phyloP scores from a whole-genome alignment of 306 rosid species.

The Lathyrus sativus region DNA sequence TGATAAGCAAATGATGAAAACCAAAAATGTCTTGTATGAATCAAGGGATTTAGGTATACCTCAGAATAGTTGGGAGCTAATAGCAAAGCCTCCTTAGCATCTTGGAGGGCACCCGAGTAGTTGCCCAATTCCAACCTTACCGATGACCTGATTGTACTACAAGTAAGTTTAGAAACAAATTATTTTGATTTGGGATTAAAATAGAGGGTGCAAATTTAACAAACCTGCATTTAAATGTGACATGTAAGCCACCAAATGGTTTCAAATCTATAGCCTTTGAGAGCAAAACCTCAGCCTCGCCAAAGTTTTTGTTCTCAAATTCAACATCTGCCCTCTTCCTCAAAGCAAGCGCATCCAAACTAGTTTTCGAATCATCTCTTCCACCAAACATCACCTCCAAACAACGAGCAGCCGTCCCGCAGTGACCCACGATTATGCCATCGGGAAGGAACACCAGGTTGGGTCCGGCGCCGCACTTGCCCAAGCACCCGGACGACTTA shows the following conservation, averaged over 20 bases:
- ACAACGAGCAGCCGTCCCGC: conserved; percentile 69
- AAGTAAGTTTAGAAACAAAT: no score
- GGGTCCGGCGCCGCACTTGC: conserved; percentile 83
- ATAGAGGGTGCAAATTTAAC: not conserved
- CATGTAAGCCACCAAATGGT: conserved; percentile 77
- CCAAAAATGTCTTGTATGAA: no score
- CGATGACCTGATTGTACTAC: conserved; percentile 50
- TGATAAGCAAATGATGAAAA: no score
- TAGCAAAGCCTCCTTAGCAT: conserved; percentile 65
- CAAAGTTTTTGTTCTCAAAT: conserved; percentile 48
- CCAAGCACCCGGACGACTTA: conserved; percentile 69
- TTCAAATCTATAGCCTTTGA: conserved; percentile 75
- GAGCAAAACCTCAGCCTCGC: conserved; percentile 67
- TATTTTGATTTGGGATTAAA: not conserved
- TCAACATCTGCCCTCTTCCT: conserved; percentile 67
- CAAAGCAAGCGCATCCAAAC: conserved; percentile 81
- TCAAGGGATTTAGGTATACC: conserved; percentile 33
- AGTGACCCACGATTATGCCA: conserved; percentile 56
- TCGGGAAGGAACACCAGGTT: conserved; percentile 65
- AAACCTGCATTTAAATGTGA: conserved; percentile 69
- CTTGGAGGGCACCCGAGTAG: conserved; percentile 71
- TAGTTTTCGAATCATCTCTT: conserved; percentile 37
- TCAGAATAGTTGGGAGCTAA: conserved; percentile 65
- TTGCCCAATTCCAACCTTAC: conserved; percentile 71
- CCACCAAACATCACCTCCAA: conserved; percentile 56